Percentiles rank a stretch among this genome's conserved stretches.
Conservation (phyloP, 257 asterid species). For the Solanum piurae region DNA sequence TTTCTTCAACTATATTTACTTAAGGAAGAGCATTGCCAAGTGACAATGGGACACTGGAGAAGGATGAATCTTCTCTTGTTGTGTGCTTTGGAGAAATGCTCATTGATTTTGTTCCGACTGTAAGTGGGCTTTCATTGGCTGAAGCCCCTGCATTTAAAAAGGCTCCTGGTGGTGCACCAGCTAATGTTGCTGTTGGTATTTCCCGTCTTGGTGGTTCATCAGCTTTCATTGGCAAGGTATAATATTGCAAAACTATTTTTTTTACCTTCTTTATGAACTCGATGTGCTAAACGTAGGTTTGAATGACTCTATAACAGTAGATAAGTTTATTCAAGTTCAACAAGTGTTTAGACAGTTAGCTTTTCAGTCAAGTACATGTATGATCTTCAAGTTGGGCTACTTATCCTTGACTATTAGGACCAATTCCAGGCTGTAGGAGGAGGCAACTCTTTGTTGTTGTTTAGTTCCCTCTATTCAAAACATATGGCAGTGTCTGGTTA, state of each 20-base stretch:
- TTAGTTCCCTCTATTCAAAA: not conserved
- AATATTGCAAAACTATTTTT: not conserved
- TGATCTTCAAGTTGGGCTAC: not conserved
- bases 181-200: slow-evolving; percentile 98
- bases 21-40: slow-evolving; percentile 52
- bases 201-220: slow-evolving; percentile 95
- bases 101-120: slow-evolving; percentile 95
- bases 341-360: not conserved
- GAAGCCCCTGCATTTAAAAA: slow-evolving; percentile 95
- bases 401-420: not conserved
- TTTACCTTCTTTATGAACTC: not conserved
- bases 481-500: not conserved
- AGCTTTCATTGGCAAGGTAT: slow-evolving; percentile 96
- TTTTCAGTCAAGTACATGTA: not conserved
- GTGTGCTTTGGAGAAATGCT: slow-evolving; percentile 98
- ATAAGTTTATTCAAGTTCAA: not conserved
- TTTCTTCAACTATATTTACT: not conserved
- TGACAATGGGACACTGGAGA: slow-evolving; percentile 34
- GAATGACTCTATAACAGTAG: not conserved
- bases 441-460: not conserved
- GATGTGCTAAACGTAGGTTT: not conserved
- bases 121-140: slow-evolving; percentile 75
- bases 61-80: slow-evolving; percentile 57
- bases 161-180: slow-evolving; percentile 99
- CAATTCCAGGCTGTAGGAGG: not conserved